Conservation (phyloP, 495 filamentous ascomycete genomes). For the Lophiotrema nucula region DNA sequence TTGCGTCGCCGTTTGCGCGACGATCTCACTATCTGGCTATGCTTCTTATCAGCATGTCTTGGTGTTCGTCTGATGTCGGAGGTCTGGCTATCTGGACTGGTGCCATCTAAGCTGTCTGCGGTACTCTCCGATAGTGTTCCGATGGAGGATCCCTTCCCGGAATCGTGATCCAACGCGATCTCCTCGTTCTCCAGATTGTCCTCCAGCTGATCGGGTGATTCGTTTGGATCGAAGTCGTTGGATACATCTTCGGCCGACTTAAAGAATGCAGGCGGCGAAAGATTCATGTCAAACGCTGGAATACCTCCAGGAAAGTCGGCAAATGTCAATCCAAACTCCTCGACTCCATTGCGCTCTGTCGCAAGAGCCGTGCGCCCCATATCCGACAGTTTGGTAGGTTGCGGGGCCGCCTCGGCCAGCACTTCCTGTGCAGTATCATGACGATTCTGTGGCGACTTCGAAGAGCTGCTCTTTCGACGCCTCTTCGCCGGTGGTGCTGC, state of each 20-base stretch:
- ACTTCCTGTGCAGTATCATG: neutral
- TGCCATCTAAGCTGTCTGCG: neutral
- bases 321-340: conserved; percentile 8
- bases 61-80: neutral
- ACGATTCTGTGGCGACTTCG: conserved; percentile 1
- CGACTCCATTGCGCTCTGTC: neutral
- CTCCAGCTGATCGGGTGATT: neutral
- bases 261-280: neutral
- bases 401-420: conserved; percentile 8
- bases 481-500: conserved; percentile 17
- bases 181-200: conserved; percentile 9
- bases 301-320: conserved; percentile 14
- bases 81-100: neutral
- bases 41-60: neutral
- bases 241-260: neutral
- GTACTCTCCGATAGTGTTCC: neutral
- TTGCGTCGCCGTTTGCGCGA: conserved; percentile 20
- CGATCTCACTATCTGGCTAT: neutral
- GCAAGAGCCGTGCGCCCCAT: neutral
- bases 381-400: conserved; percentile 5
- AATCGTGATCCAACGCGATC: neutral
- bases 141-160: conserved; percentile 8
- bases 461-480: conserved; percentile 21
- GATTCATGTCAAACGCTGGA: conserved; percentile 8
- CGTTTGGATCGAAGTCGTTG: neutral